Base-by-base conservation (phyloP, 306 rosid genomes). In the Alnus rubra region DNA sequence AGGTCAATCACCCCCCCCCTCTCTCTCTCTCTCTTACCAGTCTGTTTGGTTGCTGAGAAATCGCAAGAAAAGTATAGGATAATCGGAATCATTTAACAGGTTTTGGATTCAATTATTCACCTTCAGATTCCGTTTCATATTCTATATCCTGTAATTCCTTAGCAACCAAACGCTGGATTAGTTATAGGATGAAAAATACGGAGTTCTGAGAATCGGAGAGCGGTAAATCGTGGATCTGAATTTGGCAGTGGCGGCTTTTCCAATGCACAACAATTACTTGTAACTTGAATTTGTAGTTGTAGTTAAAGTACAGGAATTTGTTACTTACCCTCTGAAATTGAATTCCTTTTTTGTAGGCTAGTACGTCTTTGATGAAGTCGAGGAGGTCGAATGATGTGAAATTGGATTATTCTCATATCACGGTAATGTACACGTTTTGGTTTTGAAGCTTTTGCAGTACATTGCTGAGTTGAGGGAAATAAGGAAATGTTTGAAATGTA, bases 331-430 rank as follows among this genome's bases (percentile, higher is more conserved):
- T 62, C 64, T 74, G 73, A 37, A 52, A 47, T 30, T 11, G 68
- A 71, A 60, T 80, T 74, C 69, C 19, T 64, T 45, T 78, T 65
- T 28, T 59, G 71, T 82, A 93, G 99, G 98, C 98, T 67, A 89
- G 97, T 73, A 88, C 96, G 14, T 86, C 93, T 35, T 79, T 96
- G 82, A 88, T 83, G 65, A 95, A 91, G 82, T 89, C 88, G 63
- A 93, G 98, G 88, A 88, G 84, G 82, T 77, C 84, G 10, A 54
- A 78, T 60, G 93, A 84, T 85, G 77, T 87, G 42, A 96, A 93
- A 87, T 91, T 96, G 91, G 98, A 96, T 72, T 96, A 90, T 78
- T 96, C 99, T 56, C 92, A 89, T 77, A 94, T 96, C 84, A 86
- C 91, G 86, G 98, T 88, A 78, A 0, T 23, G 39, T 13, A 16